These are phyloP conservation scores for Hylodesmum podocarpum DNA, from an alignment of 306 rosid species.

Conservation along the genomic window DNA sequence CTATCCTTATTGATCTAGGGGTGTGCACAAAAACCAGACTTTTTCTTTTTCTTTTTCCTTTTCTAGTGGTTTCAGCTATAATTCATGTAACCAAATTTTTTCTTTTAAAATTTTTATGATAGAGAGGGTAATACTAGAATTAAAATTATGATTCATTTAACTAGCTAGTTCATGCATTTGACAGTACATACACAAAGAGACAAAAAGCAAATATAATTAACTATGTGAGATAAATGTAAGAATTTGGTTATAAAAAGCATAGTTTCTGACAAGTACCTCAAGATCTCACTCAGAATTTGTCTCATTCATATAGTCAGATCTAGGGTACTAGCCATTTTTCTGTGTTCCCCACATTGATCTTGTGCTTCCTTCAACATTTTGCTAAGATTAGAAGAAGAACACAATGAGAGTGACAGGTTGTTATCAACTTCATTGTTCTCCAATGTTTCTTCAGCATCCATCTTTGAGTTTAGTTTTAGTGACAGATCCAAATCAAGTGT, in stretches of 20 bases:
- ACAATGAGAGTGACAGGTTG: slow-evolving; percentile 56
- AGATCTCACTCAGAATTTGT: slow-evolving; percentile 77
- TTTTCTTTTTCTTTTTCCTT: neutral
- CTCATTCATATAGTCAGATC: slow-evolving; percentile 80
- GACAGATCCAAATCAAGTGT: slow-evolving; percentile 29
- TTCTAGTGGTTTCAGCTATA: neutral
- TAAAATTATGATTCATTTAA: neutral
- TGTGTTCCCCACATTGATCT: slow-evolving; percentile 3
- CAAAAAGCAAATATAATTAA: neutral
- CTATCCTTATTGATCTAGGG: neutral
- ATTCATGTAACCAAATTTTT: neutral
- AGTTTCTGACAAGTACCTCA: slow-evolving; percentile 60
- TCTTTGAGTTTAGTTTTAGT: slow-evolving; percentile 39
- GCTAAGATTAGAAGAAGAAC: slow-evolving; percentile 35
- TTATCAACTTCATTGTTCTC: slow-evolving; percentile 41
- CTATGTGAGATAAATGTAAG: slow-evolving; percentile 4
- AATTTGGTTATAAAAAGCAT: slow-evolving; percentile 23
- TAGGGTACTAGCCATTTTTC: slow-evolving; percentile 50
- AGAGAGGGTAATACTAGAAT: neutral
- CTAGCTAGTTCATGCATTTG: slow-evolving; percentile 5
- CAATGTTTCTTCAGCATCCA: slow-evolving; percentile 6
- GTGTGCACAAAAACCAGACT: neutral
- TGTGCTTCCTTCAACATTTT: slow-evolving; percentile 38
- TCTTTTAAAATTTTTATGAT: neutral
- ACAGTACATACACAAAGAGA: slow-evolving; percentile 7